Base-by-base conservation (phyloP, 305 asterid species). In the Galium porrigens region DNA sequence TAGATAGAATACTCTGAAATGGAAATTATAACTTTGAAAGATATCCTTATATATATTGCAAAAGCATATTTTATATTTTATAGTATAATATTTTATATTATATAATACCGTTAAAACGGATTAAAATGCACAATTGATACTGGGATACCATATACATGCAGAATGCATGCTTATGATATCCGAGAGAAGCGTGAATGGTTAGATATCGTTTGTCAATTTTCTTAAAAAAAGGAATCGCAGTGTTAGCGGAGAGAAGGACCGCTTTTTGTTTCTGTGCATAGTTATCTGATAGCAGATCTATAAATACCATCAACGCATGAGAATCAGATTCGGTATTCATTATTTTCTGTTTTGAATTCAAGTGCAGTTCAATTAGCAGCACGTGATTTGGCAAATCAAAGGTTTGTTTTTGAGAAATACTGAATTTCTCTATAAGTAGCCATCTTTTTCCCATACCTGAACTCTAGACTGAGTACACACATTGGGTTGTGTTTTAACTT, bases 361-460 rank as follows among this genome's bases (percentile, higher is more conserved):
- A 48, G 53, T 48, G 20, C 53, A 48, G 53, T 48, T 48, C 18
- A n/a, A 48, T 48, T 48, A 48, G 8, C 4, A 48, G 22, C 53
- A 48, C 53, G 53, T 48, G 53, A 48, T 48, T 48, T n/a, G 53
- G 53, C 20, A 48, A 48, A 48, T 48, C 53, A 48, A 48, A 14
- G 20, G 48, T 11, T 46, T 14, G 52, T 46, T 46, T 52, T 6
- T 49, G 55, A 15, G 22, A 15, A 48, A 5, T 1, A 20, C 57
- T 52, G 54, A 14, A 20, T 4, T 4, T n/a, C 18, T n/a, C 20
- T 48, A 48, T 48, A 48, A 48, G 53, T 5, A 48, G 53, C 53
- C 53, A 48, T 48, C 22, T 48, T 48, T 46, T 48, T n/a, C 20
- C 53, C 22, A n/a, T 48, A 0, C 22, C 53, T 15, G 53, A 0